phyloP scores from a whole-genome alignment of 805 yeast genomes.

The Starmerella tilneyi region DNA sequence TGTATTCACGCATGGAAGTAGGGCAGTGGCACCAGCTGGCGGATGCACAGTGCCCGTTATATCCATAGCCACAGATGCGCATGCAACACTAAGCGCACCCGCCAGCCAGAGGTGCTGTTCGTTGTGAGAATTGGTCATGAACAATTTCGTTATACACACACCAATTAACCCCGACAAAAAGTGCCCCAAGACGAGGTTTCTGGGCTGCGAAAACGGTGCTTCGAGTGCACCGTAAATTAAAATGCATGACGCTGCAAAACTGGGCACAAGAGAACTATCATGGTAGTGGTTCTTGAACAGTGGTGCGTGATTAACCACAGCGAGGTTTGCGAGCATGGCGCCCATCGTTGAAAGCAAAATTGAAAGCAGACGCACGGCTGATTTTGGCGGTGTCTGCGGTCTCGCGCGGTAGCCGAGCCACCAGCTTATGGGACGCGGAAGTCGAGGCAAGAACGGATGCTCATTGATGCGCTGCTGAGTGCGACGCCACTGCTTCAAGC shows the following conservation, averaged over 20 bases:
- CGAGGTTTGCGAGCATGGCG: slow-evolving; percentile 26
- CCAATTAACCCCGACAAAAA: slow-evolving; percentile 46
- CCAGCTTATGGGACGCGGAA: slow-evolving; percentile 20
- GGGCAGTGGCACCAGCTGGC: slow-evolving; percentile 62
- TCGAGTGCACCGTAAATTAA: slow-evolving; percentile 45
- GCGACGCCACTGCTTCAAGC: too few species aligned
- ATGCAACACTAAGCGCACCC: slow-evolving; percentile 49
- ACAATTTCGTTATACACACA: slow-evolving; percentile 44
- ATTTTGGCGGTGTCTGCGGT: slow-evolving; percentile 11
- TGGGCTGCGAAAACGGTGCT: slow-evolving; percentile 56
- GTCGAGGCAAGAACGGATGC: slow-evolving; percentile 6
- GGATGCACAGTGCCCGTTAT: slow-evolving; percentile 53
- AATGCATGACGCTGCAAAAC: slow-evolving; percentile 52
- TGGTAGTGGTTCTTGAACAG: slow-evolving; percentile 22
- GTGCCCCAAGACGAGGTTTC: slow-evolving; percentile 49
- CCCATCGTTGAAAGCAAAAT: slow-evolving; percentile 27
- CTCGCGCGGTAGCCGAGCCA: slow-evolving; percentile 24
- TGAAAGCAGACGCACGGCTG: slow-evolving; percentile 12
- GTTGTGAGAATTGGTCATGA: slow-evolving; percentile 38
- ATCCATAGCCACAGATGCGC: slow-evolving; percentile 46
- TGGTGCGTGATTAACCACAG: slow-evolving; percentile 25
- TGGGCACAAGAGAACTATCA: slow-evolving; percentile 28
- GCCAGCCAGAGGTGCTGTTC: slow-evolving; percentile 44
- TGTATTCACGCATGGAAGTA: slow-evolving; percentile 44
- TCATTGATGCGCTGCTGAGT: background rate